Percentiles rank a stretch among this genome's conserved stretches.
phyloP scores from a whole-genome alignment of 2,329 filamentous ascomycete genomes.

The Hypoxylon sp. region DNA sequence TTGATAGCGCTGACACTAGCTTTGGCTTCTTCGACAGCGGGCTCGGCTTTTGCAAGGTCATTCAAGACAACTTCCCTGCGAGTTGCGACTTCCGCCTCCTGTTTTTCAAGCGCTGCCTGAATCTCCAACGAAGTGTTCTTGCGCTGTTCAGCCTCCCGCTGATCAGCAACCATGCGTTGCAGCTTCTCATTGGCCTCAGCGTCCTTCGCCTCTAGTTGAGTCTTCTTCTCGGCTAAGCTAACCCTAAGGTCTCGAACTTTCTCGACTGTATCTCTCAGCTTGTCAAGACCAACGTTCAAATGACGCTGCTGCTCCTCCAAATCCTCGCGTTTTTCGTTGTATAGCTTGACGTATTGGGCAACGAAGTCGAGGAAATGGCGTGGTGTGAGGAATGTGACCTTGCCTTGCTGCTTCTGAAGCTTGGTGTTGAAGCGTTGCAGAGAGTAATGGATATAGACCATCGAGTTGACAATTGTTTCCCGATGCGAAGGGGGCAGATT shows the following conservation, averaged over 20 bases:
- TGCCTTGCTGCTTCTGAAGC: constrained; percentile 89
- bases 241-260: constrained; percentile 93
- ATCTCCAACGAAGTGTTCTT: constrained; percentile 90
- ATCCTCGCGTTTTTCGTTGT: constrained; percentile 98
- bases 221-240: constrained; percentile 94
- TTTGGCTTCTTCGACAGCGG: constrained; percentile 90
- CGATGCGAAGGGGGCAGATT: constrained; percentile 86
- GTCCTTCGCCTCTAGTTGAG: constrained; percentile 91
- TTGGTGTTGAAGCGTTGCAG: constrained; percentile 88
- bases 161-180: constrained; percentile 95
- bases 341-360: constrained; percentile 94
- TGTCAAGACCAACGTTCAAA: constrained; percentile 97
- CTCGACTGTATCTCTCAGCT: constrained; percentile 93
- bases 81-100: constrained; percentile 85
- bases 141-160: constrained; percentile 90
- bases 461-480: constrained; percentile 92
- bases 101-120: constrained; percentile 84
- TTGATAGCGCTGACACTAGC: constrained; percentile 99
- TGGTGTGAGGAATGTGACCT: constrained; percentile 91
- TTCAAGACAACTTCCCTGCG: constrained; percentile 84
- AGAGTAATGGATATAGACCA: constrained; percentile 99
- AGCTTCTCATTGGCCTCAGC: constrained; percentile 96
- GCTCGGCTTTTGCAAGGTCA: constrained; percentile 90
- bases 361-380: constrained; percentile 98
- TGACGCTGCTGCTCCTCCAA: constrained; percentile 98